Evolutionary conservation across 768 basidiomycete genomes (phyloP).

Genomic region (Lactarius sanguifluus): DNA sequence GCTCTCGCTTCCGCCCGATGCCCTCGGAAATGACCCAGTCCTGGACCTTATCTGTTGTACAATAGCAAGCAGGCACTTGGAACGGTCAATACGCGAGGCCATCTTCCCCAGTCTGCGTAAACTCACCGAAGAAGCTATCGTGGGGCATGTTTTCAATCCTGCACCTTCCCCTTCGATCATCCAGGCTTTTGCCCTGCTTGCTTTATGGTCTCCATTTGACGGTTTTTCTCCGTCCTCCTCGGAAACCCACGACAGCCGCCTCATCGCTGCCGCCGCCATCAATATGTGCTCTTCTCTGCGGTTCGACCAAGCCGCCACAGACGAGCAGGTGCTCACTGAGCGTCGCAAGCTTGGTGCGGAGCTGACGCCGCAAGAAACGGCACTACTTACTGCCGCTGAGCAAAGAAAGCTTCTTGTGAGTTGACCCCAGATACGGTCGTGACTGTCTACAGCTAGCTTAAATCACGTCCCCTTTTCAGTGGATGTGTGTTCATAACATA

Average conservation of each 20-base stretch:
- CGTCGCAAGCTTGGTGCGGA: slow-evolving; percentile 18
- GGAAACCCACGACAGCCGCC: slow-evolving; percentile 41
- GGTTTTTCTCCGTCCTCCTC: slow-evolving; percentile 32
- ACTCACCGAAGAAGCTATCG: slow-evolving; percentile 42
- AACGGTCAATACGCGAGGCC: slow-evolving; percentile 37
- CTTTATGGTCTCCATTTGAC: slow-evolving; percentile 46
- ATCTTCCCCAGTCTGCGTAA: slow-evolving; percentile 44
- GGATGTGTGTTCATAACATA: slow-evolving; percentile 28
- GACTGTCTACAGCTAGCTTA: not conserved
- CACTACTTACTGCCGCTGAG: slow-evolving; percentile 7
- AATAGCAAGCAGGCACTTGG: slow-evolving; percentile 46
- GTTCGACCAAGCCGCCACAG: slow-evolving; percentile 30
- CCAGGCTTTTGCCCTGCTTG: slow-evolving; percentile 43
- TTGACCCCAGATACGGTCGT: not conserved
- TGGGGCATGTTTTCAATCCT: slow-evolving; percentile 44
- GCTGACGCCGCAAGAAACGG: slow-evolving; percentile 12
- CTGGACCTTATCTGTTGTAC: slow-evolving; percentile 48
- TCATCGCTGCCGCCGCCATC: slow-evolving; percentile 44
- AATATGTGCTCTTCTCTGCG: slow-evolving; percentile 49
- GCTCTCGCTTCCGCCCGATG: slow-evolving; percentile 41
- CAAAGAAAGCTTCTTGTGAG: slow-evolving; percentile 18
- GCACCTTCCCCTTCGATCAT: slow-evolving; percentile 44
- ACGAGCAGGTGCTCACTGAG: slow-evolving; percentile 22
- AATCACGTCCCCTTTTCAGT: slow-evolving; percentile 9
- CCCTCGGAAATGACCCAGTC: slow-evolving; percentile 37